These are phyloP conservation scores for Metschnikowia orientalis DNA, from an alignment of 805 yeast species.

Conservation along the genomic window DNA sequence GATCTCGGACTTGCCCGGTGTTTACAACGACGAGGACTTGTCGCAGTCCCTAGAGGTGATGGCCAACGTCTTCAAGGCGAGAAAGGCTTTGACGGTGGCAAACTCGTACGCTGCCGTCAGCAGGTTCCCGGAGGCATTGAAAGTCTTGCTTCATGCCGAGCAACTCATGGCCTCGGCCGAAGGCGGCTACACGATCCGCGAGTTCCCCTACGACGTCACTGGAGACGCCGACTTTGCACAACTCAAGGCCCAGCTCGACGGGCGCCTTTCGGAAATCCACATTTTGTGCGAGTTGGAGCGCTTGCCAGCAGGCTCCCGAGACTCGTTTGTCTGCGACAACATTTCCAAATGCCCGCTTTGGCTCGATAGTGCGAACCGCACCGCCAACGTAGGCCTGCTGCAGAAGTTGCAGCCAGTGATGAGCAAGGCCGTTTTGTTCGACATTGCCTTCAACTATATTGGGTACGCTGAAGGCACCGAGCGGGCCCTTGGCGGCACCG, in stretches of 20 bases:
- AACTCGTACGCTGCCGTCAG: constrained; percentile 38
- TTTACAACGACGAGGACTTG: constrained; percentile 75
- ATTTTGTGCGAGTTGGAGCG: constrained; percentile 46
- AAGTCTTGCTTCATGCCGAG: constrained; percentile 30
- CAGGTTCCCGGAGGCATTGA: constrained; percentile 45
- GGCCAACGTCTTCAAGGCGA: constrained; percentile 42
- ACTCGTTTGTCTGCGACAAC: constrained; percentile 42
- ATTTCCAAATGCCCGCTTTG: constrained; percentile 36
- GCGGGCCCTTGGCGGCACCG: constrained; percentile 12
- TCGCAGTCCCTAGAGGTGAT: constrained; percentile 49
- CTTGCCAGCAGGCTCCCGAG: constrained; percentile 13
- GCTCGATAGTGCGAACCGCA: constrained; percentile 17
- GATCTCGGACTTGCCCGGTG: constrained; percentile 84
- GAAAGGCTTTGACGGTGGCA: constrained; percentile 43
- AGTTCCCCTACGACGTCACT: constrained; percentile 42
- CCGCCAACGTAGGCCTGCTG: constrained; percentile 21
- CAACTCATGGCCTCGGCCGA: constrained; percentile 15
- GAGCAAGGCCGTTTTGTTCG: constrained; percentile 88
- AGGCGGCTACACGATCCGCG: constrained; percentile 29
- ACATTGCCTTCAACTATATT: constrained; percentile 81
- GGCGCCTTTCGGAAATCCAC: constrained; percentile 27
- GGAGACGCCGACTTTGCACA: constrained; percentile 27
- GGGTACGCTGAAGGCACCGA: constrained; percentile 38
- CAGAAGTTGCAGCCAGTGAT: constrained; percentile 52
- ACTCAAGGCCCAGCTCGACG: constrained; percentile 19